phyloP scores from a whole-genome alignment of 805 yeast genomes.

The Starmerella etchellsii region DNA sequence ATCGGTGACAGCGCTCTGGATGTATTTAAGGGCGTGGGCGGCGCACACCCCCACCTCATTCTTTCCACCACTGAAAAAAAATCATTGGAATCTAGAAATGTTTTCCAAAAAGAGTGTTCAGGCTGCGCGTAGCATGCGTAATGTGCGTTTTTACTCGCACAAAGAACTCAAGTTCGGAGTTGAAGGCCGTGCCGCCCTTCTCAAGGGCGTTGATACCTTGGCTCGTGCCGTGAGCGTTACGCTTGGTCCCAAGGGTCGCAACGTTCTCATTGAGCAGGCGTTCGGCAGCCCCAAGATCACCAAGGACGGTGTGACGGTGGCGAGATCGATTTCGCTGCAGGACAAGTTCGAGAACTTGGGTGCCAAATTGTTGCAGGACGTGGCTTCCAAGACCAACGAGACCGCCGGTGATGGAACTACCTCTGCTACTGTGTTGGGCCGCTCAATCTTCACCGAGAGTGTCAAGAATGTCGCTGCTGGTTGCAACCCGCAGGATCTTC shows the following conservation, averaged over 20 bases:
- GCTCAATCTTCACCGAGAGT: conserved; percentile 87
- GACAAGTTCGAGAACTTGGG: conserved; percentile 96
- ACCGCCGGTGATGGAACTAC: conserved; percentile 99
- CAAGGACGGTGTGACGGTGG: conserved; percentile 98
- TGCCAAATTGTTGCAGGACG: conserved; percentile 88
- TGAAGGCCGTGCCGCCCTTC: conserved; percentile 88
- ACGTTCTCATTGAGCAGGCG: conserved; percentile 89
- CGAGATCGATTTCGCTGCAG: conserved; percentile 64
- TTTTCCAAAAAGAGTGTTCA: conserved; percentile 10
- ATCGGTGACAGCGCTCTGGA: not conserved
- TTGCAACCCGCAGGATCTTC: conserved; percentile 95
- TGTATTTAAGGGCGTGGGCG: not conserved
- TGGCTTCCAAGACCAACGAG: conserved; percentile 93
- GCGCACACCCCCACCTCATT: no score
- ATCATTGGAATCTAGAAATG: conserved; percentile 1
- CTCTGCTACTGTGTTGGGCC: conserved; percentile 90
- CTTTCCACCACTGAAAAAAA: not conserved
- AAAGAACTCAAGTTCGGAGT: conserved; percentile 94
- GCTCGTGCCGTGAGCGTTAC: conserved; percentile 97
- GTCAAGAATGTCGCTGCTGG: conserved; percentile 98
- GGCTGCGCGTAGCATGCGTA: conserved; percentile 17
- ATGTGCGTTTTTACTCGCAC: conserved; percentile 38
- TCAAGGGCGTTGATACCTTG: conserved; percentile 85
- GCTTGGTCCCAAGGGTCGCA: conserved; percentile 95
- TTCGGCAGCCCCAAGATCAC: conserved; percentile 97